These are phyloP conservation scores for Senna tora DNA, from an alignment of 306 rosid species.

Conservation along the genomic window DNA sequence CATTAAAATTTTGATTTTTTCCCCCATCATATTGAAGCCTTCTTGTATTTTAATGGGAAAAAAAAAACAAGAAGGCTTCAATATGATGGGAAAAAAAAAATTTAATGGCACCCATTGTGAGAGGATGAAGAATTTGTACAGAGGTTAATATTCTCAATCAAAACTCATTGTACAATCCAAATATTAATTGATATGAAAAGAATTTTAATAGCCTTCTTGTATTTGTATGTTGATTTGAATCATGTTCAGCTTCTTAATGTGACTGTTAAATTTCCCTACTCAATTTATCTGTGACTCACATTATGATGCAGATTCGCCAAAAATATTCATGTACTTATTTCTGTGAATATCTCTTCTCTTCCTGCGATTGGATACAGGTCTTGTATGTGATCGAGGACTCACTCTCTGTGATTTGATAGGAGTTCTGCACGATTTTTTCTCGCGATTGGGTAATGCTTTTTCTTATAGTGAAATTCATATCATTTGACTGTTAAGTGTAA, in stretches of 20 bases:
- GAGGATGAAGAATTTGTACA: conserved; percentile 12
- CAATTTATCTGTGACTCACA: background rate
- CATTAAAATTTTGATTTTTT: background rate
- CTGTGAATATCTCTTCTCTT: conserved; percentile 4
- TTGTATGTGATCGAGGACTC: conserved; percentile 91
- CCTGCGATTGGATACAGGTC: conserved; percentile 54
- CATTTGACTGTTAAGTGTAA: conserved; percentile 11
- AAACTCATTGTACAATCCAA: background rate
- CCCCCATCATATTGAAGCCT: background rate
- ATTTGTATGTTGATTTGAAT: background rate
- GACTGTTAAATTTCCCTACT: background rate
- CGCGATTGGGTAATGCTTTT: conserved; percentile 69
- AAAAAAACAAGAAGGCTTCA: background rate
- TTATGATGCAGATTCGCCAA: background rate
- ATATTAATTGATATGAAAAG: background rate
- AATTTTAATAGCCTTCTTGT: conserved; percentile 5
- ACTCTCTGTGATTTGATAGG: conserved; percentile 86
- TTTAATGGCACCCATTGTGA: conserved; percentile 4
- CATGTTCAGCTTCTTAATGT: background rate
- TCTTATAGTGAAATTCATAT: background rate
- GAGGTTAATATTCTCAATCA: background rate
- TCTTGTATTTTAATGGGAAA: background rate
- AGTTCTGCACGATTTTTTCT: conserved; percentile 85
- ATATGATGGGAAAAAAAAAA: background rate
- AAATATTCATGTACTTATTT: background rate